Percentiles rank a stretch among this genome's conserved stretches.
phyloP scores from a whole-genome alignment of 2,329 filamentous ascomycete genomes.

The Epichloe amarillans region DNA sequence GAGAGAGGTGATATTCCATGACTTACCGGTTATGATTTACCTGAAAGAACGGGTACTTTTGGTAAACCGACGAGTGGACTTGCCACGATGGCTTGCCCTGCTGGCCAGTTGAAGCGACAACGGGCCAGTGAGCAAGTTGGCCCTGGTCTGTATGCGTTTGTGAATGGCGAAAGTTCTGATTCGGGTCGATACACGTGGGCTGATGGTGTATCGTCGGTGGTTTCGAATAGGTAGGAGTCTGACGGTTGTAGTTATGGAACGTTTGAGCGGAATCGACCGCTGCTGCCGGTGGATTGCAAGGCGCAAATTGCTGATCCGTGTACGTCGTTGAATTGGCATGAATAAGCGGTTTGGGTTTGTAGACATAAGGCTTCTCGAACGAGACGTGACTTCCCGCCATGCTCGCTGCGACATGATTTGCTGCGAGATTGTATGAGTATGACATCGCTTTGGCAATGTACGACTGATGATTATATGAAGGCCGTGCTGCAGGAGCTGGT shows the following conservation, averaged over 20 bases:
- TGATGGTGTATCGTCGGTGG: neutral
- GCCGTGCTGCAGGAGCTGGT: constrained; percentile 17
- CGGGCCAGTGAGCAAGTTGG: neutral
- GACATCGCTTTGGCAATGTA: constrained; percentile 8
- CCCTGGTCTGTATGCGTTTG: constrained; percentile 2
- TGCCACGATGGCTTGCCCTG: constrained; percentile 20
- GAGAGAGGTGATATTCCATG: neutral
- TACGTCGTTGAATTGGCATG: constrained; percentile 6
- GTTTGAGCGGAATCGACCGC: neutral
- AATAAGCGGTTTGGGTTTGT: constrained; percentile 32
- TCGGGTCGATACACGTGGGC: neutral
- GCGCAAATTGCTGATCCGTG: constrained; percentile 14
- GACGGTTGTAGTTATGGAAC: constrained; percentile 8
- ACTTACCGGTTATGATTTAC: constrained; percentile 44
- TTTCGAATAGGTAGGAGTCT: constrained; percentile 1
- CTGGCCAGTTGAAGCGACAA: constrained; percentile 1
- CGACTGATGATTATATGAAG: constrained; percentile 7
- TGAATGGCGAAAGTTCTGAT: neutral
- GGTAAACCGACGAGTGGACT: constrained; percentile 28
- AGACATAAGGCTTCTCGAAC: constrained; percentile 36
- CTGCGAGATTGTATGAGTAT: constrained; percentile 5
- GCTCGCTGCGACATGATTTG: neutral
- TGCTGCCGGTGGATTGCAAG: constrained; percentile 1
- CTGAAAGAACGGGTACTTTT: constrained; percentile 46
- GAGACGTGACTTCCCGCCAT: constrained; percentile 8